Base-by-base conservation (phyloP, 108 stramenopile genomes). In the Cyclotella distinguenda region DNA sequence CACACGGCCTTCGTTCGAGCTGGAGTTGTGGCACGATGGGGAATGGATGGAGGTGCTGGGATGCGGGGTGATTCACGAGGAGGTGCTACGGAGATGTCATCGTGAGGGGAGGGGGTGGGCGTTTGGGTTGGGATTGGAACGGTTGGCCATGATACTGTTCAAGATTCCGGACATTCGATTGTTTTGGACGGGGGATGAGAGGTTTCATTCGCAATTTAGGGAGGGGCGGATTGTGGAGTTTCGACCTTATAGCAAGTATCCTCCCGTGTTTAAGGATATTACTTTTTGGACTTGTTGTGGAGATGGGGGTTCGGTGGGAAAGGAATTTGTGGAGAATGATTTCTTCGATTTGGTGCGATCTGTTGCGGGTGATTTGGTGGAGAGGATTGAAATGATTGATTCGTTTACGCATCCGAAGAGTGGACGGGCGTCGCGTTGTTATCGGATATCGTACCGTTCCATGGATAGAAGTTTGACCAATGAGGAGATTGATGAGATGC, bases 401-500 rank as follows among this genome's bases (percentile, higher is more conserved):
- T 56, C 84, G 19, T 99, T 99, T 71, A 68, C 66, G 11, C 90
- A 99, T 72, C 95, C 95, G n/a, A 99, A 97, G 73, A 97, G 95
- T 16, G 64, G 72, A 16, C 52, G 82, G 7, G 63, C 59, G 19
- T 87, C 85, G 15, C 82, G 95, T 38, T 97, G 96, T 73, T 99
- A 87, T 63, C 85, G 98, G 22, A 88, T 97, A 59, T 91, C 84
- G 0, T 99, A 97, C 59, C 85, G 98, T 58, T 87, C 84, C 47
- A 99, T 99, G 98, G 96, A 97, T 59, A 85, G 98, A 19, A 83
- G 75, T n/a, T 71, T 99, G 58, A 97, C 97, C 23, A 96, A 99
- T 72, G 90, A 95, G 70, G 97, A 99, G 77, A 86, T 99, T 45
- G 93, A 99, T 78, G 74, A 19, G 21, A 60, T 99, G n/a, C 98